phyloP scores from a whole-genome alignment of 225 moss, liverwort and hornwort species.

The Climacium dendroides region DNA sequence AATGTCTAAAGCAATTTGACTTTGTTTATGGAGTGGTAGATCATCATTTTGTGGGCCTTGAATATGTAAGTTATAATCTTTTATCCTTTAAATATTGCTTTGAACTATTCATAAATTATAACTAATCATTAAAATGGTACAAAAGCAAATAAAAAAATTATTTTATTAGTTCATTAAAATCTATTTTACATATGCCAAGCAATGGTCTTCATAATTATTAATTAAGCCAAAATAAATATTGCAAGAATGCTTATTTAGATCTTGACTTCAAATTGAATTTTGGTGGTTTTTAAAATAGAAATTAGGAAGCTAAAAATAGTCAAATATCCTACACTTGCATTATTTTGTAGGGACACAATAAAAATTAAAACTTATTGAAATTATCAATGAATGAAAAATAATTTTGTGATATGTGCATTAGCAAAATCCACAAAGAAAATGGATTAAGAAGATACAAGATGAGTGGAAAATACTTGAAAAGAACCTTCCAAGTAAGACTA shows the following conservation, averaged over 20 bases:
- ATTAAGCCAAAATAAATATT: not conserved
- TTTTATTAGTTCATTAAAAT: not conserved
- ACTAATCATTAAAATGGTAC: not conserved
- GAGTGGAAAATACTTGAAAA: constrained; percentile 56
- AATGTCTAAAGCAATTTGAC: constrained; percentile 50
- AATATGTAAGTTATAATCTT: not conserved
- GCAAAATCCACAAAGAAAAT: constrained; percentile 37
- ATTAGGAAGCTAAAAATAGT: not conserved
- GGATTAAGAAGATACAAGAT: constrained; percentile 56
- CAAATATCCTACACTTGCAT: not conserved
- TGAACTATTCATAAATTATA: not conserved
- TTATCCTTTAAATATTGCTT: not conserved
- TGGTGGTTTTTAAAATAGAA: too few relatives aligned
- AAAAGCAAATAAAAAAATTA: not conserved
- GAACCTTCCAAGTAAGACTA: constrained; percentile 45
- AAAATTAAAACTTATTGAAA: not conserved
- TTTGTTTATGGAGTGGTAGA: constrained; percentile 23
- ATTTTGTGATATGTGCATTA: not conserved
- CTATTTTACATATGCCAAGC: not conserved
- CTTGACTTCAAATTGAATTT: too few relatives aligned
- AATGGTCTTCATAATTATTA: too few relatives aligned
- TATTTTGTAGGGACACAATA: not conserved
- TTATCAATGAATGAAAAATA: not conserved
- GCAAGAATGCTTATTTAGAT: not conserved
- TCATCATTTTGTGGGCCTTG: constrained; percentile 37